Conservation (phyloP, 306 rosid genomes). For the Geum urbanum region DNA sequence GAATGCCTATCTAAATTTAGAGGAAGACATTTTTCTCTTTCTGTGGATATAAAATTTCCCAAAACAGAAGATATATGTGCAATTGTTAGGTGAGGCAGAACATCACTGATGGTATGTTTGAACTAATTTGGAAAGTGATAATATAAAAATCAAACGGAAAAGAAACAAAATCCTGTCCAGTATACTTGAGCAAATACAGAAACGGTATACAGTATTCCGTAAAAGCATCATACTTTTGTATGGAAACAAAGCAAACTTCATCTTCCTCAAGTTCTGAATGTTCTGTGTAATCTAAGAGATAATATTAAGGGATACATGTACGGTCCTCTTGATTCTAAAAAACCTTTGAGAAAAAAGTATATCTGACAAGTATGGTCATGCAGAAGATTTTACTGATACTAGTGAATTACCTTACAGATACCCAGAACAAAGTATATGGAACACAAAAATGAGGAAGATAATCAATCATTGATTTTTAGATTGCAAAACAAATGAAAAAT, state of each 20-base stretch:
- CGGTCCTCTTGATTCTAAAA: not conserved
- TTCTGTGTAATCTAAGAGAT: not conserved
- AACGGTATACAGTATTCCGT: not conserved
- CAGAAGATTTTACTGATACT: not conserved
- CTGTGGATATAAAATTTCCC: not conserved
- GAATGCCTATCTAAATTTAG: not conserved
- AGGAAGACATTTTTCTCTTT: not conserved
- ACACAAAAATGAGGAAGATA: not conserved
- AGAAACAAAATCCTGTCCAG: not conserved
- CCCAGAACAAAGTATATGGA: constrained; percentile 7
- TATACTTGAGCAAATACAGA: not conserved
- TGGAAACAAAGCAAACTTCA: not conserved
- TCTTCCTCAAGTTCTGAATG: constrained; percentile 1
- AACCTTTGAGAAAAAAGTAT: not conserved
- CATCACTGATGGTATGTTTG: constrained; percentile 9
- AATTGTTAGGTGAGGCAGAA: constrained; percentile 21
- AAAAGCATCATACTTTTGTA: not conserved
- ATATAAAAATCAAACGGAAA: not conserved
- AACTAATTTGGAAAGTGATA: not conserved
- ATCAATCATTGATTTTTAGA: not conserved
- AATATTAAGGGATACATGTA: not conserved
- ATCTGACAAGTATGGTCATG: not conserved
- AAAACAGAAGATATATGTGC: not conserved
- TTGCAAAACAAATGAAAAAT: not conserved
- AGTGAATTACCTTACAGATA: constrained; percentile 7